Evolutionary conservation across 2,329 filamentous ascomycete genomes (phyloP).

Genomic region (Massarina eburnea): DNA sequence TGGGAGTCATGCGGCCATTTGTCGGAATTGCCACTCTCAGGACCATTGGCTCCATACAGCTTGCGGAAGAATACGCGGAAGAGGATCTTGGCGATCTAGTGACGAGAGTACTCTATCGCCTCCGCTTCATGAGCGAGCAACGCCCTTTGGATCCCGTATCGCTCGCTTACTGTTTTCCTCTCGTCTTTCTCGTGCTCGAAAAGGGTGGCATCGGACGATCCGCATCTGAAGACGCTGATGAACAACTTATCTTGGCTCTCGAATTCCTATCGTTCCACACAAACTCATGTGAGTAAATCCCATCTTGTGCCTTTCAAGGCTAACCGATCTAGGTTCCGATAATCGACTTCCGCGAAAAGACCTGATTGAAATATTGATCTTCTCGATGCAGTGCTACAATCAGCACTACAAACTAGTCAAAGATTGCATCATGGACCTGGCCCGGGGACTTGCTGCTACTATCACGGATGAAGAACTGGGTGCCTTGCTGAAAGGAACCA

Average conservation of each 20-base stretch:
- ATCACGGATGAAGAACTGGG: constrained; percentile 72
- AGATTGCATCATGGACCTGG: constrained; percentile 85
- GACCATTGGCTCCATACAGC: constrained; percentile 70
- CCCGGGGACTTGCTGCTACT: constrained; percentile 80
- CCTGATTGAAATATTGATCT: constrained; percentile 70
- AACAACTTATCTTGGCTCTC: constrained; percentile 84
- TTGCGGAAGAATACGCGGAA: constrained; percentile 71
- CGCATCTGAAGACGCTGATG: constrained; percentile 74
- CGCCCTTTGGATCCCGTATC: constrained; percentile 89
- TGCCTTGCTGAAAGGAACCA: constrained; percentile 74
- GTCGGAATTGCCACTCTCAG: constrained; percentile 86
- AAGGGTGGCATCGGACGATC: constrained; percentile 74
- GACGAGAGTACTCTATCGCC: constrained; percentile 84
- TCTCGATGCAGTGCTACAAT: constrained; percentile 82
- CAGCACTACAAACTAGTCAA: constrained; percentile 96
- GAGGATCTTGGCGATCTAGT: constrained; percentile 82
- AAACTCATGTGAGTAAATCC: constrained; percentile 60
- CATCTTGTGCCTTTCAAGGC: constrained; percentile 1
- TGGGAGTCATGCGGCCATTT: constrained; percentile 77
- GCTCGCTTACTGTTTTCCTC: constrained; percentile 81
- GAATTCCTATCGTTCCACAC: constrained; percentile 91
- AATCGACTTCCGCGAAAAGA: constrained; percentile 73
- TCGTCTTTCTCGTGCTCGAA: constrained; percentile 76
- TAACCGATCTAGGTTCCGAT: constrained; percentile 59
- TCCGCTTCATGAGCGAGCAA: constrained; percentile 89